phyloP scores from a whole-genome alignment of 177 flowering plant species.

The Vitis hybrid region DNA sequence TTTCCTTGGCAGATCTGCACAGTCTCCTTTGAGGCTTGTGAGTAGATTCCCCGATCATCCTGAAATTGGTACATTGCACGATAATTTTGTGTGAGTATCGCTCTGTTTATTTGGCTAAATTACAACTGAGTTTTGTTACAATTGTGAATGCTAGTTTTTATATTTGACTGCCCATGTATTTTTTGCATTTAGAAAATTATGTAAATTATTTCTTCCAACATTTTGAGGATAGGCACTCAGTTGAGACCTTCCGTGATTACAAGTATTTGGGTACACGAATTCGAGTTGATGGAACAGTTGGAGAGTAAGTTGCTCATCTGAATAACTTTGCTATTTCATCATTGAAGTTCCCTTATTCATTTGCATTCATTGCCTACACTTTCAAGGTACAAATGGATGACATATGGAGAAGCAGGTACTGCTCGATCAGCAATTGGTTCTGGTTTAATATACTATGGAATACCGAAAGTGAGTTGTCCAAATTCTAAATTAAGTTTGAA shows the following conservation, averaged over 20 bases:
- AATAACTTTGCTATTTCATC: constrained; percentile 1
- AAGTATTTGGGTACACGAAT: constrained; percentile 92
- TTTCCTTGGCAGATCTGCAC: constrained; percentile 43
- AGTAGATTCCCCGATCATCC: constrained; percentile 55
- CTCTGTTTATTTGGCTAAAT: constrained; percentile 1
- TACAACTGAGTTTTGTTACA: too few species aligned
- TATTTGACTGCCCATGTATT: not conserved
- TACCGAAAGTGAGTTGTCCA: constrained; percentile 55
- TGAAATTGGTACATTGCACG: constrained; percentile 60
- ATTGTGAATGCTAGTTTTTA: not conserved
- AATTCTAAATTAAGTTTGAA: not conserved
- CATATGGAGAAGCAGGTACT: constrained; percentile 91
- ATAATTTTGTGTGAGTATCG: constrained; percentile 58
- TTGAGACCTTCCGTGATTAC: constrained; percentile 71
- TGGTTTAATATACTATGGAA: constrained; percentile 63
- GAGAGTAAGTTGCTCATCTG: constrained; percentile 56
- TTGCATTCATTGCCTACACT: constrained; percentile 1
- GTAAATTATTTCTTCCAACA: not conserved
- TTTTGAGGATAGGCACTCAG: constrained; percentile 54
- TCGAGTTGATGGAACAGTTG: constrained; percentile 80
- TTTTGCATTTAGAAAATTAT: not conserved
- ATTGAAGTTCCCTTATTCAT: constrained; percentile 1
- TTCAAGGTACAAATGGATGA: constrained; percentile 96
- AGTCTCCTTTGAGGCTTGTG: constrained; percentile 52
- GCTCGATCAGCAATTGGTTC: constrained; percentile 90